Evolutionary conservation across 2,329 filamentous ascomycete species (phyloP), one percentile per base, ranked within the genome.

Genomic region (Knoxdaviesia proteae): DNA sequence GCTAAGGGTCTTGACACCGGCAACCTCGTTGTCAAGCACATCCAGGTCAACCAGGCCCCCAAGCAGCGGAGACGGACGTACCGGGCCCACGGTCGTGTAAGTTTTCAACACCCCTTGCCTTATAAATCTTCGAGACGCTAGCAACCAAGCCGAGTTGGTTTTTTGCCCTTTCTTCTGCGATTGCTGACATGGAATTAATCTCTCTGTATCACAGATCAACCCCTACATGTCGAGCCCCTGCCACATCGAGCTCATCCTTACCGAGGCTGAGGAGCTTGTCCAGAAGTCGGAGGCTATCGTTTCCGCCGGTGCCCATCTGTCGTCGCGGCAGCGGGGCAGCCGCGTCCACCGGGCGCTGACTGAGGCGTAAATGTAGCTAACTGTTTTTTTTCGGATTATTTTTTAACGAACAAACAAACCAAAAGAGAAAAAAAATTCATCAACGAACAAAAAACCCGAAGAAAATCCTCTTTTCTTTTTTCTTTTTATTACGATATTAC

Each of bases 191-290:
- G 20, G 20, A 20, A 20, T 20, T 20, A 20, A 2, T 20, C 20
- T 20, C 20, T 20, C 20, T 3, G 20, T 31, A 29, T 37, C 43
- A 37, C 48, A 94, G 87, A 98, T 98, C 74, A 98, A 98, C 80
- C 90, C 90, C 51, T 98, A 96, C 79, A 96, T 98, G 92, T 94
- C 87, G 56, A 93, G 93, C 80, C 90, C 90, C 56, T 98, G 88
- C 83, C 90, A 98, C 80, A 94, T 98, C 67, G 92, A 98, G 75
- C 74, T 98, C 59, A 98, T 98, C 77, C 78, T 98, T 57, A 94
- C 88, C 61, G 92, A 98, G 77, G 86, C 74, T 58, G 82, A 92
- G 61, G 92, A 98, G 77, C 77, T 81, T 56, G 84, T 98, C 57
- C 76, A 87, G 71, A 98, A 98, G 80, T 78, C 77, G 49, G 72